Evolutionary conservation across 1,139 yeast genomes (phyloP).

Genomic region (Maudiozyma humilis): DNA sequence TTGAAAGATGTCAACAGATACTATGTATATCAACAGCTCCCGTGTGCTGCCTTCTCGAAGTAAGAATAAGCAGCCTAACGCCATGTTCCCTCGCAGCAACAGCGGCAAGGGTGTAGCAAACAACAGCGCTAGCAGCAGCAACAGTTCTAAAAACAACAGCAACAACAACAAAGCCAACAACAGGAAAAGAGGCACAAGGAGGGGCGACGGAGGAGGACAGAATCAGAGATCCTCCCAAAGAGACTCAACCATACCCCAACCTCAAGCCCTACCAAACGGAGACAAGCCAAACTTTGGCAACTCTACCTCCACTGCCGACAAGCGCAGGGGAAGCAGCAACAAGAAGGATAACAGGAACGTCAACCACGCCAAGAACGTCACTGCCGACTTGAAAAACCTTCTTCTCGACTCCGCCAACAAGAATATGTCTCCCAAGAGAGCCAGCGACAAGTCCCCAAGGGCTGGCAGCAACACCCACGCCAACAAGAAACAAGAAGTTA

Average conservation of each 20-base stretch:
- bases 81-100: slow-evolving; percentile 11
- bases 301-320: slow-evolving; percentile 4
- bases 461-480: not conserved
- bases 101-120: slow-evolving; percentile 10
- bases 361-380: slow-evolving; percentile 9
- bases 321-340: slow-evolving; percentile 5
- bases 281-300: slow-evolving; percentile 28
- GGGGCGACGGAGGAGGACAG: slow-evolving; percentile 12
- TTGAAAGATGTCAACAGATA: slow-evolving; percentile 28
- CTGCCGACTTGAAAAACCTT: slow-evolving; percentile 19
- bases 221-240: not conserved
- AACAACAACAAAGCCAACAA: slow-evolving; percentile 10
- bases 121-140: slow-evolving; percentile 9
- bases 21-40: slow-evolving; percentile 30
- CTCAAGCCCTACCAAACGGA: slow-evolving; percentile 27
- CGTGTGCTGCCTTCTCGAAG: slow-evolving; percentile 25
- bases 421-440: not conserved
- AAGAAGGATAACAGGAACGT: not conserved
- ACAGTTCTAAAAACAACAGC: slow-evolving; percentile 10
- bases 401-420: slow-evolving; percentile 9
- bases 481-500: not conserved
- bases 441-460: not conserved
- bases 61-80: slow-evolving; percentile 19
- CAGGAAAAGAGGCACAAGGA: slow-evolving; percentile 3
- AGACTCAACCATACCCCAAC: slow-evolving; percentile 13